phyloP scores from a whole-genome alignment of 768 basidiomycete species.

The Mrakia hoshinonis region DNA sequence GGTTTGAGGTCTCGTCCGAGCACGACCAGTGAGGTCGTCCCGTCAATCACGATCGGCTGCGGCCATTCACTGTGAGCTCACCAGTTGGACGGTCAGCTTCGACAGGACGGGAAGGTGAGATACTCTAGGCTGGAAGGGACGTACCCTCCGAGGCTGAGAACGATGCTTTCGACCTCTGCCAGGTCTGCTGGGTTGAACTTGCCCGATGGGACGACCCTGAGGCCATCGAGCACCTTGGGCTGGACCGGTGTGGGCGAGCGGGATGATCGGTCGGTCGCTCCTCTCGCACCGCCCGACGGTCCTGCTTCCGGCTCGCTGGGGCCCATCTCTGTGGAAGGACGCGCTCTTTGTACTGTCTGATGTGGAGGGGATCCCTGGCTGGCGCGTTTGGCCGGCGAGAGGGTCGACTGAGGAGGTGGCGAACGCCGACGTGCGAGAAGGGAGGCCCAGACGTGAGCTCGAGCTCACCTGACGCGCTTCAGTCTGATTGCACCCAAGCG shows the following conservation, averaged over 20 bases:
- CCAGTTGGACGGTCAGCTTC: neutral
- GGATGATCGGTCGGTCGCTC: too few species aligned
- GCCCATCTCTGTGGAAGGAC: too few species aligned
- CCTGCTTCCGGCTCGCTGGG: too few species aligned
- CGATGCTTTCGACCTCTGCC: neutral
- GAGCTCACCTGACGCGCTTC: neutral
- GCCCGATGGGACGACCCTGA: neutral
- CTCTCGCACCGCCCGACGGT: too few species aligned
- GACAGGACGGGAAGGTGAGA: neutral
- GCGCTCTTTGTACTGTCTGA: too few species aligned
- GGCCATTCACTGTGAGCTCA: neutral
- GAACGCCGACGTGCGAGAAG: neutral
- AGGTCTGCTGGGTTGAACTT: neutral
- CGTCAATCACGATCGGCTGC: neutral
- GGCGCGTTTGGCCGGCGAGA: too few species aligned
- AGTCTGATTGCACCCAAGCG: neutral
- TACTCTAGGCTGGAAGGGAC: neutral
- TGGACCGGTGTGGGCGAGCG: too few species aligned
- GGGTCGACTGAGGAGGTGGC: too few species aligned
- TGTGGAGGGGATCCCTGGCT: too few species aligned
- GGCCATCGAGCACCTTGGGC: neutral
- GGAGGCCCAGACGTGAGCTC: neutral
- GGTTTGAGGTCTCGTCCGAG: neutral
- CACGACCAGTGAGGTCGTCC: neutral
- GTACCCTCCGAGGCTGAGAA: neutral